A percentile compares a stretch with the other conserved stretches of the same genome.
Evolutionary conservation across 495 filamentous ascomycete species (phyloP).

Genomic region (Cryomyces antarcticus): DNA sequence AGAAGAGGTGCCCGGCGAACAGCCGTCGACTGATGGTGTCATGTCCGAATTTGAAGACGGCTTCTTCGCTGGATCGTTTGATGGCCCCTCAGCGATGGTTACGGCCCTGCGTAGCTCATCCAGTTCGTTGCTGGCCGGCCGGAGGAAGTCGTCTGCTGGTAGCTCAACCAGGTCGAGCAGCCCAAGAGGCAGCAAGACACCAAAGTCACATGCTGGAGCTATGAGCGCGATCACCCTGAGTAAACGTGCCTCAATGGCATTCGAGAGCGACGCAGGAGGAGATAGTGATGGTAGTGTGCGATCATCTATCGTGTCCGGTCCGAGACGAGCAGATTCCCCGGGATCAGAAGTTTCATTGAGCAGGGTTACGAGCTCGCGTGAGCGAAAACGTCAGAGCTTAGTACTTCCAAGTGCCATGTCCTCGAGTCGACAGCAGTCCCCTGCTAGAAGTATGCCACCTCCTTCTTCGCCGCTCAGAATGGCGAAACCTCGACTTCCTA

Average conservation of each 20-base stretch:
- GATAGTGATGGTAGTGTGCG: slow-evolving; percentile 72
- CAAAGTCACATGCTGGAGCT: slow-evolving; percentile 61
- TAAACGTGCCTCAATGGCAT: slow-evolving; percentile 48
- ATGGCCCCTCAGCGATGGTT: slow-evolving; percentile 35
- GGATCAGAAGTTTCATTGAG: slow-evolving; percentile 63
- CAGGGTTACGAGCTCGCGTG: slow-evolving; percentile 45
- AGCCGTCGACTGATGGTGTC: slow-evolving; percentile 14
- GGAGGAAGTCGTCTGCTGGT: slow-evolving; percentile 38
- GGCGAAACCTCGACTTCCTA: slow-evolving; percentile 62
- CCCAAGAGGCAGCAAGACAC: slow-evolving; percentile 78
- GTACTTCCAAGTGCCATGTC: slow-evolving; percentile 54
- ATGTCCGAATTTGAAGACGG: slow-evolving; percentile 21
- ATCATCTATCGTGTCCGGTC: slow-evolving; percentile 51
- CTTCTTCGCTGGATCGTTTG: slow-evolving; percentile 32
- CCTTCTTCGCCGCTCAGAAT: slow-evolving; percentile 80
- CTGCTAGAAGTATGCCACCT: slow-evolving; percentile 40
- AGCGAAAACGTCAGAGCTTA: slow-evolving; percentile 66
- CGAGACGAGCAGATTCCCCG: slow-evolving; percentile 66
- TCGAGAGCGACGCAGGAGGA: slow-evolving; percentile 58
- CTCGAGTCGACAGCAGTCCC: slow-evolving; percentile 70
- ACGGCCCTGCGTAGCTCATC: slow-evolving; percentile 31
- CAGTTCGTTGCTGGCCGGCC: slow-evolving; percentile 19
- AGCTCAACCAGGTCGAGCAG: slow-evolving; percentile 68
- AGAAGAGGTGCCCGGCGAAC: slow-evolving; percentile 12
- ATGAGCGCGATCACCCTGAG: slow-evolving; percentile 41